Evolutionary conservation across 495 filamentous ascomycete species (phyloP).

Genomic region (Penicillium cinerascens): DNA sequence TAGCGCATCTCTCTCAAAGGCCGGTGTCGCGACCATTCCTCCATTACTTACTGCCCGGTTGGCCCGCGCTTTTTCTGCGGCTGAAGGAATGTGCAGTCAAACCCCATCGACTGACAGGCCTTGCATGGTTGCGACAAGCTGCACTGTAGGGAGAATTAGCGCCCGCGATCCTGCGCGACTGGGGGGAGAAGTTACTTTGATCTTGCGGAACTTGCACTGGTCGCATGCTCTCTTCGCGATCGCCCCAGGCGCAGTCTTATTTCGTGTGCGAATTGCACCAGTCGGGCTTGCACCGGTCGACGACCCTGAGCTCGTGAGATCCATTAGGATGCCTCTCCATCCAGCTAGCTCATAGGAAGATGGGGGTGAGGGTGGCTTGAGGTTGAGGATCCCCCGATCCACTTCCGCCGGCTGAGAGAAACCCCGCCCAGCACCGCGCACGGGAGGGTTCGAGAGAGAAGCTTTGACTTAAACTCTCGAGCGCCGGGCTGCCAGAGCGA

Average conservation of each 20-base stretch:
- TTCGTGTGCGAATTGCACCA: conserved; percentile 30
- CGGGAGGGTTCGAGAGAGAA: neutral
- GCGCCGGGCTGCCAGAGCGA: neutral
- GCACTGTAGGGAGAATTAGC: conserved; percentile 30
- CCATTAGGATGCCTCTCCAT: conserved; percentile 22
- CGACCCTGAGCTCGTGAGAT: conserved; percentile 19
- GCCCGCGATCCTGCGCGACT: conserved; percentile 1
- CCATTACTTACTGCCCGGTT: conserved; percentile 37
- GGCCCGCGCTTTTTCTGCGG: conserved; percentile 45
- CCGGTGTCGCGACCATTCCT: conserved; percentile 18
- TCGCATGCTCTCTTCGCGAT: conserved; percentile 40
- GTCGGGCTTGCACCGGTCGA: conserved; percentile 14
- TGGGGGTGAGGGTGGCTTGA: neutral
- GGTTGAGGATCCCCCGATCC: conserved; percentile 12
- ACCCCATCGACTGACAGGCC: conserved; percentile 37
- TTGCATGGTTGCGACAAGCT: conserved; percentile 41
- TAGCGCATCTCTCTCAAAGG: conserved; percentile 1
- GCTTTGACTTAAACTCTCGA: neutral
- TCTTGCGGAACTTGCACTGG: conserved; percentile 45
- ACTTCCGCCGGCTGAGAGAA: conserved; percentile 1
- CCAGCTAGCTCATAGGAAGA: conserved; percentile 1
- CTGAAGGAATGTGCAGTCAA: conserved; percentile 45
- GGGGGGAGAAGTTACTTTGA: conserved; percentile 29
- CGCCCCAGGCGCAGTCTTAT: conserved; percentile 16
- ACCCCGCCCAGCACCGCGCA: neutral